phyloP scores from a whole-genome alignment of 2,329 filamentous ascomycete genomes.

The Cryphonectria carpinicola region DNA sequence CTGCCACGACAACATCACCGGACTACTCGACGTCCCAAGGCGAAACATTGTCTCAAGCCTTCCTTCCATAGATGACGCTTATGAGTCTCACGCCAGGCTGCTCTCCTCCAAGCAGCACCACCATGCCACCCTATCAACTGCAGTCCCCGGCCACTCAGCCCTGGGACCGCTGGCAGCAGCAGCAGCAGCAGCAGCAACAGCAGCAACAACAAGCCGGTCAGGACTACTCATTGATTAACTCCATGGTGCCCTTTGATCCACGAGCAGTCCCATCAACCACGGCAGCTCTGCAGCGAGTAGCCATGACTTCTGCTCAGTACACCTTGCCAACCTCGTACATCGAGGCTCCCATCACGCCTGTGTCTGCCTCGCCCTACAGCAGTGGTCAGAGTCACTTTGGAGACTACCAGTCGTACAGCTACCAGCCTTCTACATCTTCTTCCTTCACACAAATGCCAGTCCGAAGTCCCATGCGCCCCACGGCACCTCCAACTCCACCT shows the following conservation, averaged over 20 bases:
- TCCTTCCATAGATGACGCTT: constrained; percentile 10
- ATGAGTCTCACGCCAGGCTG: constrained; percentile 14
- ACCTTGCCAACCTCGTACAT: constrained; percentile 50
- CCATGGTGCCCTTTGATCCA: constrained; percentile 55
- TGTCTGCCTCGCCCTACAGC: constrained; percentile 47
- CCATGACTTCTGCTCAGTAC: constrained; percentile 50
- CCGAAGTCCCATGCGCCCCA: constrained; percentile 13
- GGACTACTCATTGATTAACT: constrained; percentile 55
- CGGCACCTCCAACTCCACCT: constrained; percentile 34
- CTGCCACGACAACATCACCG: not conserved
- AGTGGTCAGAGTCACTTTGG: constrained; percentile 47
- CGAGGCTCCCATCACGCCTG: constrained; percentile 46
- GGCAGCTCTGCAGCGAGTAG: constrained; percentile 47
- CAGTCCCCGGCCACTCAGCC: constrained; percentile 48
- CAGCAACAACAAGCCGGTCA: constrained; percentile 49
- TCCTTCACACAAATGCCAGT: constrained; percentile 35
- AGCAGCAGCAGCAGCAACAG: constrained; percentile 57
- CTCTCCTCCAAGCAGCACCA: constrained; percentile 36
- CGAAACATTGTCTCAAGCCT: constrained; percentile 13
- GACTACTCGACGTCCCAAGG: constrained; percentile 8
- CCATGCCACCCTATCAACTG: constrained; percentile 53
- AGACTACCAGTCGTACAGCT: constrained; percentile 47
- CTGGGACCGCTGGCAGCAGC: constrained; percentile 63
- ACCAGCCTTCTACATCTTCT: constrained; percentile 34
- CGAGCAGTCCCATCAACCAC: constrained; percentile 41